Evolutionary conservation across 176 grass and related monocot genomes (phyloP).

Genomic region (Oryza glaberrima): DNA sequence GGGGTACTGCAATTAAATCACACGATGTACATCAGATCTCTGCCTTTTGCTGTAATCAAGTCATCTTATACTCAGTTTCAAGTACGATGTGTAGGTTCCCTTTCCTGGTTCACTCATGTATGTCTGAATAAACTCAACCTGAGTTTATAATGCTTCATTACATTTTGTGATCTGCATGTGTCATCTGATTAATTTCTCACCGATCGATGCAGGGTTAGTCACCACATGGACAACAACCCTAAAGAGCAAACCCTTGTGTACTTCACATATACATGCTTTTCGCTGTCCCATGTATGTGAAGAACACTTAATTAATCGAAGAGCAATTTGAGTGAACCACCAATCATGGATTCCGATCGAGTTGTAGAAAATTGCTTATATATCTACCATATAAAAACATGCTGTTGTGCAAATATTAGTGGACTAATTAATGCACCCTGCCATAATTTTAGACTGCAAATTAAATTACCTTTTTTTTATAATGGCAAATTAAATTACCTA

Average conservation of each 20-base stretch:
- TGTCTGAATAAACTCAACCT: conserved; percentile 33
- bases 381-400: not conserved
- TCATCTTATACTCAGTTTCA: conserved; percentile 23
- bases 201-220: not conserved
- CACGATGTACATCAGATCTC: conserved; percentile 33
- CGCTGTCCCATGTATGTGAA: not conserved
- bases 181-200: conserved; percentile 21
- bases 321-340: not conserved
- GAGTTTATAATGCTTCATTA: conserved; percentile 36
- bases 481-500: too few relatives aligned
- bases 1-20: not conserved
- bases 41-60: conserved; percentile 36
- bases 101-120: conserved; percentile 40
- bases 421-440: not conserved
- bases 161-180: conserved; percentile 38
- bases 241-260: not conserved
- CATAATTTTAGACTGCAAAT: too few relatives aligned
- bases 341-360: not conserved
- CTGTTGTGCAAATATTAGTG: not conserved
- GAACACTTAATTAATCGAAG: not conserved
- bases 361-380: not conserved
- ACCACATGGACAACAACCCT: conserved; percentile 6
- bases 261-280: not conserved
- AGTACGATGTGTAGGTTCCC: conserved; percentile 29
- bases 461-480: too few relatives aligned